These are phyloP conservation scores for Hawksworthiomyces lignivorus DNA, from an alignment of 2,329 filamentous ascomycete species.

Conservation along the genomic window DNA sequence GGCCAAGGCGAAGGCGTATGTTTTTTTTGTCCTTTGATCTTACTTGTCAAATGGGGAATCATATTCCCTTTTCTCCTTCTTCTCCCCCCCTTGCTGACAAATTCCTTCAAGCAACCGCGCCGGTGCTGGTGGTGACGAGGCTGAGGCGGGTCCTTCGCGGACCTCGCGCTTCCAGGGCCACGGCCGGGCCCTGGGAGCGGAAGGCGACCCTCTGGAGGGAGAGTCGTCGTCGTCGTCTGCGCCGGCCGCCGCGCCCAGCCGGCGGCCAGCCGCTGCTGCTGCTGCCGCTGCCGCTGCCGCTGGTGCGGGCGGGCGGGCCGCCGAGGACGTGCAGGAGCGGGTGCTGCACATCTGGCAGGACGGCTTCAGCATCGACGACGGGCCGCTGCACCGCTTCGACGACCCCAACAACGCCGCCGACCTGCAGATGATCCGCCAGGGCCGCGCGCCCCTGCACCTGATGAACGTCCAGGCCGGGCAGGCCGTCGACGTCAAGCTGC, in stretches of 20 bases:
- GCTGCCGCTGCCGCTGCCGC: slow-evolving; percentile 20
- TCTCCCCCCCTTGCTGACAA: slow-evolving; percentile 2
- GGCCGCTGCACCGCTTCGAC: slow-evolving; percentile 68
- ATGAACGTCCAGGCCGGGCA: slow-evolving; percentile 70
- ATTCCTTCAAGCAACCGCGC: slow-evolving; percentile 4
- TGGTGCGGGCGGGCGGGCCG: slow-evolving; percentile 34
- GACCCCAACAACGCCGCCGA: slow-evolving; percentile 67
- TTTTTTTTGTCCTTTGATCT: slow-evolving; percentile 4
- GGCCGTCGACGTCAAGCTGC: slow-evolving; percentile 70
- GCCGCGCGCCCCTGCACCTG: slow-evolving; percentile 67
- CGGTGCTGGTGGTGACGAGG: neutral
- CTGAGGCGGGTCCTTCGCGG: slow-evolving; percentile 41
- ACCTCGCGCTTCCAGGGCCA: slow-evolving; percentile 56
- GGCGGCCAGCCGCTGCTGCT: slow-evolving; percentile 14
- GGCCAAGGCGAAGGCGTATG: slow-evolving; percentile 55
- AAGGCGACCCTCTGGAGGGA: too few relatives aligned
- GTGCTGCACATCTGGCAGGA: slow-evolving; percentile 75
- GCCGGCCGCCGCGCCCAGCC: slow-evolving; percentile 29
- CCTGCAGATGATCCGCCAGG: slow-evolving; percentile 67
- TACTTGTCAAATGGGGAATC: neutral
- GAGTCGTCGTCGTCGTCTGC: too few relatives aligned
- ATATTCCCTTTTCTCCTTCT: slow-evolving; percentile 12
- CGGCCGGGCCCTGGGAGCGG: slow-evolving; percentile 71
- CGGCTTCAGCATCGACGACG: slow-evolving; percentile 80
- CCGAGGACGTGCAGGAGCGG: slow-evolving; percentile 56